Conservation (phyloP, 2,329 filamentous ascomycete genomes). For the Fusarium brevicatenulatum region DNA sequence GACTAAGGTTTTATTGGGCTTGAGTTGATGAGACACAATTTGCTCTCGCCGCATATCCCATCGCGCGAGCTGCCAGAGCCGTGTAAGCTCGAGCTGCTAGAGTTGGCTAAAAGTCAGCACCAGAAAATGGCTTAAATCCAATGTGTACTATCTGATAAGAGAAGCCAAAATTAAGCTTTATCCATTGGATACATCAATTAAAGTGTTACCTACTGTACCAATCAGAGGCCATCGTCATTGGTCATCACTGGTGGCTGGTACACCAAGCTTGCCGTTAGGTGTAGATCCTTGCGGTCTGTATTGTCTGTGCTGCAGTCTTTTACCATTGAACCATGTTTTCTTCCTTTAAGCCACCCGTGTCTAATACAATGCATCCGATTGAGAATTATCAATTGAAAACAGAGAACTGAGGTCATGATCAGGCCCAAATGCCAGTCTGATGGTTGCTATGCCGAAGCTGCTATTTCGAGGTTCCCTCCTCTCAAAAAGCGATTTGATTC, state of each 20-base stretch:
- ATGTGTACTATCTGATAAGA: not conserved
- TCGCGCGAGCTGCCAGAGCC: not conserved
- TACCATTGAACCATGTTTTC: not conserved
- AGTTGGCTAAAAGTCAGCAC: not conserved
- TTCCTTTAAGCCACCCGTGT: not conserved
- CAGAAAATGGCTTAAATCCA: not conserved
- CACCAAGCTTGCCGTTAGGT: not conserved
- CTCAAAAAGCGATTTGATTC: not conserved
- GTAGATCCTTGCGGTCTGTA: not conserved
- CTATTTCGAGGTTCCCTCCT: not conserved
- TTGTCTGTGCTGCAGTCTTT: not conserved
- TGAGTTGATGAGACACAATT: not conserved
- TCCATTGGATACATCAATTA: not conserved
- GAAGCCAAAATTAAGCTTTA: not conserved
- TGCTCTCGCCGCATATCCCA: not conserved
- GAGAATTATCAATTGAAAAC: not conserved
- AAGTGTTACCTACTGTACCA: not conserved
- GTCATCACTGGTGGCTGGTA: not conserved
- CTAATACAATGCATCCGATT: not conserved
- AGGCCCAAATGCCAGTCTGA: not conserved
- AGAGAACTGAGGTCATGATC: not conserved
- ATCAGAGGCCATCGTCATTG: not conserved
- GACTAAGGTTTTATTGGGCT: not conserved
- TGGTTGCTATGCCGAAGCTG: not conserved
- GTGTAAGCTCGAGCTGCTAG: not conserved